Base-by-base conservation (phyloP, 2,329 filamentous ascomycete genomes). In the Furcasterigmium furcatum region DNA sequence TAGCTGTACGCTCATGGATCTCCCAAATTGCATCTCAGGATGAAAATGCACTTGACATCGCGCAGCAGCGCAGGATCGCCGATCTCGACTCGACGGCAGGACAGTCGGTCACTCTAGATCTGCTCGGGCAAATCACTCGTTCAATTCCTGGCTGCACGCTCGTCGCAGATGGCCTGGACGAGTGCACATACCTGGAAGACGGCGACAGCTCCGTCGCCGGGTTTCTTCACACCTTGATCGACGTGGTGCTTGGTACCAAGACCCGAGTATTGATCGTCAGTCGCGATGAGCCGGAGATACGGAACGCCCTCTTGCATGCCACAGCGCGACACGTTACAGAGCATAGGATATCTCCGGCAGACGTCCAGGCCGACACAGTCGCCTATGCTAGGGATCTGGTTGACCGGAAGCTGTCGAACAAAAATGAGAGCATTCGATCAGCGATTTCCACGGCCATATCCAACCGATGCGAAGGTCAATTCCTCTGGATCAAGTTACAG, bases 151-250 rank as follows among this genome's bases (percentile, higher is more conserved):
- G 20, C 1, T 61, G 52, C 3, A 46, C 41, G 0, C 55, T 66
- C 6, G 24, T 65, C 0, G 22, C 62, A 0, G 65, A 68, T 29
- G 64, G 66, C 1, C 48, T 68, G 10, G 65, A 69, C 13, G 65
- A 69, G 45, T 69, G 60, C 4, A 45, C 44, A 1, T 32, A 39
- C 2, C 5, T 49, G n/a, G 32, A 21, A 27, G 2, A 12, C 36
- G 9, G 12, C 9, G 13, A 3, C 3, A 21, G 40, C 10, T 53
- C 52, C 1, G 42, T 57, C 2, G 10, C 41, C 0, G 22, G 22
- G 0, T 62, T 65, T 32, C 27, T 64, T 2, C 19, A 44, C 0
- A 51, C 42, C 1, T 9, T 61, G 1, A 48, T 16, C 3, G 2
- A 40, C 1, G 46, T 51, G 1, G 43, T 48, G 1, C 4, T 16